A percentile compares a stretch with the other conserved stretches of the same genome.
Conservation (phyloP, 306 rosid species). For the Casuarina equisetifolia region DNA sequence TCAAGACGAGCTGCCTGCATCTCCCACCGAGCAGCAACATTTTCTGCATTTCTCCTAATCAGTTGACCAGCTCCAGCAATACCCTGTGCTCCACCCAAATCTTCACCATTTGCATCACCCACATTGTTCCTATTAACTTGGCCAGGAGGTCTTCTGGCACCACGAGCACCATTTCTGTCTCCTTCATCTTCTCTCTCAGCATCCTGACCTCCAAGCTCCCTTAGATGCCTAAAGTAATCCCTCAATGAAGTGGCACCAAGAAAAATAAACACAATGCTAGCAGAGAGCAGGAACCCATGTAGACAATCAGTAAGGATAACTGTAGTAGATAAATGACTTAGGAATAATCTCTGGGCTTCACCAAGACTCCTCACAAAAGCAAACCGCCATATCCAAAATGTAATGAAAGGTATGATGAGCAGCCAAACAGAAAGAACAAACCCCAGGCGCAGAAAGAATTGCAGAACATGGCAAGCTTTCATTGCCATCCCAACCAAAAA, state of each 20-base stretch:
- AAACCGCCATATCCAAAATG: slow-evolving; percentile 99
- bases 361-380: slow-evolving; percentile 98
- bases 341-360: slow-evolving; percentile 92
- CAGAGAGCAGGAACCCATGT: slow-evolving; percentile 97
- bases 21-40: slow-evolving; percentile 98
- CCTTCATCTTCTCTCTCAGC: slow-evolving; percentile 94
- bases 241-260: slow-evolving; percentile 97
- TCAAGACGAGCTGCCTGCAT: slow-evolving; percentile 98
- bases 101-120: slow-evolving; percentile 85
- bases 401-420: slow-evolving; percentile 91
- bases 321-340: slow-evolving; percentile 83
- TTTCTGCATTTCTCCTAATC: slow-evolving; percentile 90
- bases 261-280: slow-evolving; percentile 94
- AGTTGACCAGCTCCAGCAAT: slow-evolving; percentile 93
- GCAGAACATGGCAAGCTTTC: slow-evolving; percentile 97
- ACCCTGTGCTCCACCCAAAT: slow-evolving; percentile 83
- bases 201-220: slow-evolving; percentile 96
- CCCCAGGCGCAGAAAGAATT: slow-evolving; percentile 88
- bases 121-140: slow-evolving; percentile 77
- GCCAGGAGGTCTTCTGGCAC: slow-evolving; percentile 85
- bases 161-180: slow-evolving; percentile 91
- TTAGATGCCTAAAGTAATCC: slow-evolving; percentile 95
- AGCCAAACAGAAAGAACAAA: slow-evolving; percentile 99
- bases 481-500: slow-evolving; percentile 95
- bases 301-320: slow-evolving; percentile 95